Evolutionary conservation across 2,329 filamentous ascomycete species (phyloP), one percentile per base, ranked within the genome.

Genomic region (Sphaerulina vaccinii): DNA sequence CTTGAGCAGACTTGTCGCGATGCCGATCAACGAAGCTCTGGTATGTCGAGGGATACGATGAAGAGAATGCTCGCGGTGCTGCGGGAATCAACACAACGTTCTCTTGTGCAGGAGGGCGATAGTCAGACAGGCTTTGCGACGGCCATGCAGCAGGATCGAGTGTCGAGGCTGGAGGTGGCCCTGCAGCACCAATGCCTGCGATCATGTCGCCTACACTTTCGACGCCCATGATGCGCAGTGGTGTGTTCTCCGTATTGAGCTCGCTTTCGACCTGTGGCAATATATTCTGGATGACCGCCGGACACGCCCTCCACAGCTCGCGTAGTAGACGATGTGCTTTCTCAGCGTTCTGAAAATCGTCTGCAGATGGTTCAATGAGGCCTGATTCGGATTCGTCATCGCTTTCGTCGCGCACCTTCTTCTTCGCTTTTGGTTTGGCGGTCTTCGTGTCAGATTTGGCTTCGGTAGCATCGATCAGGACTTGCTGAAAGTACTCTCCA

Each of bases 121-220:
- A 54, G 0, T 63, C 62, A 29, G 69, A 67, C 2, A 66, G 52
- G 55, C 80, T 86, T 41, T 86, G 75, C 3, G 87, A 86, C n/a
- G 92, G 92, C 64, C 95, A 96, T 23, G 87, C 85, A 18, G 87
- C 81, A 10, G 92, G 88, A 64, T 96, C 90, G 65, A 96, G 79
- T 1, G 76, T 71, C 8, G 86, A 81, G 5, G 83, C 73, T 11
- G 87, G 82, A 13, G 91, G 90, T 49, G 89, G 88, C 0, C 92
- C 92, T 55, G 91, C 90, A 55, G 92, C 88, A 43, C 92, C 92
- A 67, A 97, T 95, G 5, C 92, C 92, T 35, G 92, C 86, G 21
- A 95, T 87, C 78, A 99, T 91, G 66, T 97, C 92, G 47, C 95
- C 93, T 33, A 99, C 82, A 0, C 93, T 96, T 70, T 97, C 90